phyloP scores from a whole-genome alignment of 2,329 filamentous ascomycete species.

The Phaeophleospora eucalypticola region DNA sequence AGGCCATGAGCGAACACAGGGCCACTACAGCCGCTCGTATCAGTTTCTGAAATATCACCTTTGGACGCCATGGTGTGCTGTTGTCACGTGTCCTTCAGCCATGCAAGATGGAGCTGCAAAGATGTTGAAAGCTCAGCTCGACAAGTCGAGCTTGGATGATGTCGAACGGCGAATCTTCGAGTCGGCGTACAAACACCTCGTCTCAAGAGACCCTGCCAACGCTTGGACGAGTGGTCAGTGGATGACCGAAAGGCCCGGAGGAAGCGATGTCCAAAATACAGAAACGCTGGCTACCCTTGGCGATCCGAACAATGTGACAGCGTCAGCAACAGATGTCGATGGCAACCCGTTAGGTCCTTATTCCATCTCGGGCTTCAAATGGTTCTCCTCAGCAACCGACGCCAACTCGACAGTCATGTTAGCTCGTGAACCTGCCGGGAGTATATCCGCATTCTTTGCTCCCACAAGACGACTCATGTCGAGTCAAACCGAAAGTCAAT shows the following conservation, averaged over 20 bases:
- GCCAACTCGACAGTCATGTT: constrained; percentile 61
- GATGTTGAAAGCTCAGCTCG: constrained; percentile 39
- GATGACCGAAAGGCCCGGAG: constrained; percentile 70
- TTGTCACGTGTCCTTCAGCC: constrained; percentile 61
- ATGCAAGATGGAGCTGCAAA: constrained; percentile 63
- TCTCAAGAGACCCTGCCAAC: constrained; percentile 47
- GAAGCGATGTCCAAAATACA: constrained; percentile 64
- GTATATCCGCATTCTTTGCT: constrained; percentile 60
- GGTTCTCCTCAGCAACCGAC: constrained; percentile 66
- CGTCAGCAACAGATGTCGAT: constrained; percentile 5
- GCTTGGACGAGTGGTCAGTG: constrained; percentile 73
- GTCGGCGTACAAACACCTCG: constrained; percentile 47
- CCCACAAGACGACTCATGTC: constrained; percentile 53
- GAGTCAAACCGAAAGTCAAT: constrained; percentile 47
- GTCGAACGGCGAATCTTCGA: constrained; percentile 19
- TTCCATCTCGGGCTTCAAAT: constrained; percentile 65
- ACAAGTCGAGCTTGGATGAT: constrained; percentile 8
- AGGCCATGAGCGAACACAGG: constrained; percentile 54
- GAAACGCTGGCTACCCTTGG: constrained; percentile 51
- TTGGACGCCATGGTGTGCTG: constrained; percentile 57
- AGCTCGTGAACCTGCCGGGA: constrained; percentile 38
- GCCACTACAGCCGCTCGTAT: constrained; percentile 52
- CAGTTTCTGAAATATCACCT: constrained; percentile 59
- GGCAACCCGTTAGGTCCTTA: constrained; percentile 36
- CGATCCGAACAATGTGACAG: not conserved